Percentiles rank a stretch among this genome's conserved stretches.
Evolutionary conservation across 495 filamentous ascomycete genomes (phyloP).

Genomic region (Aspergillus campestris): DNA sequence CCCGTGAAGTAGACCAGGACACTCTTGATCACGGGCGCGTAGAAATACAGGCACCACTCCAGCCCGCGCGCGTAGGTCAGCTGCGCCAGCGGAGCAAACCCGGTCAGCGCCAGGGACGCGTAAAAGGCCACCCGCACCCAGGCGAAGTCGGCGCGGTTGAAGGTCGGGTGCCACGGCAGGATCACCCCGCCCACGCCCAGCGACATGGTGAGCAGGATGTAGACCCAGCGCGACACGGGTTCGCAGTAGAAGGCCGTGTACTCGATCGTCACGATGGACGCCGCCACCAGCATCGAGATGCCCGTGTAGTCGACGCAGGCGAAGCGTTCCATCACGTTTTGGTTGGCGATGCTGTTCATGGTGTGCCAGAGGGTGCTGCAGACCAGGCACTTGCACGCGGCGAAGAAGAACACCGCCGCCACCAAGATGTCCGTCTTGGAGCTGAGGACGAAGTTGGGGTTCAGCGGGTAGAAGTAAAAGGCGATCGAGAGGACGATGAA

Average conservation of each 20-base stretch:
- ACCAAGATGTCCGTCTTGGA: conserved; percentile 81
- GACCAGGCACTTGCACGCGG: conserved; percentile 89
- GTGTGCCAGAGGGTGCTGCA: conserved; percentile 97
- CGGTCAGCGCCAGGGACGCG: conserved; percentile 77
- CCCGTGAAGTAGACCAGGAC: conserved; percentile 78
- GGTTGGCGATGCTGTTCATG: conserved; percentile 90
- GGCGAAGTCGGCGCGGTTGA: conserved; percentile 86
- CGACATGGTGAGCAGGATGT: conserved; percentile 72
- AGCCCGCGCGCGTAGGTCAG: conserved; percentile 68
- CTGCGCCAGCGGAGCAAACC: conserved; percentile 82
- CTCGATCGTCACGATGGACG: conserved; percentile 96
- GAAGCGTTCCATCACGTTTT: conserved; percentile 84
- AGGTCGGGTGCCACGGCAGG: conserved; percentile 91
- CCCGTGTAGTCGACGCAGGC: conserved; percentile 98
- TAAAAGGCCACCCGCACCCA: conserved; percentile 93
- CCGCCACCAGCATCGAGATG: conserved; percentile 91
- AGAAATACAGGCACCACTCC: conserved; percentile 72
- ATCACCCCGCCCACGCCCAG: conserved; percentile 85
- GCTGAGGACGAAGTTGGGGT: conserved; percentile 75
- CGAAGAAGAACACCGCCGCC: conserved; percentile 92
- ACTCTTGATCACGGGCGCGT: conserved; percentile 80
- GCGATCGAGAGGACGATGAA: conserved; percentile 80
- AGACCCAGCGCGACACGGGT: conserved; percentile 74
- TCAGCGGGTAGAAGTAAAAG: conserved; percentile 92
- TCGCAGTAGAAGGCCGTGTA: conserved; percentile 99